These are phyloP conservation scores for Fusarium odoratissimum DNA, from an alignment of 2,329 filamentous ascomycete genomes.

Conservation along the genomic window DNA sequence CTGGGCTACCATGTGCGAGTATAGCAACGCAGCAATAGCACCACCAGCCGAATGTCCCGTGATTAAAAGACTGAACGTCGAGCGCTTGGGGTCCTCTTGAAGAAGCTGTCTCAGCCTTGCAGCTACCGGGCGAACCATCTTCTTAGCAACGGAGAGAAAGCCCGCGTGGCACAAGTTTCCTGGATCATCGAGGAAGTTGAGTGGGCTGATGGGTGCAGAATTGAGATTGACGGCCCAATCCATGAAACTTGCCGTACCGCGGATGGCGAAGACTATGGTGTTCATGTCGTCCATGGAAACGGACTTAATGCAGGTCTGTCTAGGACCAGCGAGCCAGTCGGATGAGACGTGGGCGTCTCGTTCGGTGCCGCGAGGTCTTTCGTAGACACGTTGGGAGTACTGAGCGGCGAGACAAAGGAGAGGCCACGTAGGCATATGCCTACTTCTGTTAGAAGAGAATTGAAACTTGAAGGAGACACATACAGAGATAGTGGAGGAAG, in stretches of 20 bases:
- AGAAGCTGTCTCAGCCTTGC: slow-evolving; percentile 75
- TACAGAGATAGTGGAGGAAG: slow-evolving; percentile 76
- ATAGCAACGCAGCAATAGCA: slow-evolving; percentile 82
- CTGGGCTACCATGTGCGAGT: slow-evolving; percentile 80
- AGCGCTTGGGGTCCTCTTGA: slow-evolving; percentile 75
- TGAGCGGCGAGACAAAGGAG: slow-evolving; percentile 82
- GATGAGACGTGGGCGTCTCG: slow-evolving; percentile 76
- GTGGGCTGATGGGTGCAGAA: slow-evolving; percentile 72
- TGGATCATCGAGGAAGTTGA: slow-evolving; percentile 79
- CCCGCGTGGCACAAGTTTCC: slow-evolving; percentile 84
- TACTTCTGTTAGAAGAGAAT: slow-evolving; percentile 43
- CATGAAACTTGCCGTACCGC: slow-evolving; percentile 82
- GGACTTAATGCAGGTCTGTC: slow-evolving; percentile 87
- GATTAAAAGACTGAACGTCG: slow-evolving; percentile 77
- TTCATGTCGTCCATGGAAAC: slow-evolving; percentile 81
- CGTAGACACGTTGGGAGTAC: slow-evolving; percentile 81
- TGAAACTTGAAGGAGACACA: slow-evolving; percentile 39
- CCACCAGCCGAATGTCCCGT: slow-evolving; percentile 90
- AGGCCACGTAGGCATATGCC: slow-evolving; percentile 79
- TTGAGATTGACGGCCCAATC: slow-evolving; percentile 90
- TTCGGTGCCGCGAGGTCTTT: slow-evolving; percentile 70
- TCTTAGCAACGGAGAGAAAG: slow-evolving; percentile 79
- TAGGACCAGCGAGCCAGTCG: slow-evolving; percentile 79
- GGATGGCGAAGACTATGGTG: slow-evolving; percentile 85
- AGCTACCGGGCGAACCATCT: slow-evolving; percentile 80